phyloP scores from a whole-genome alignment of 805 yeast genomes.

The Pichia cabralensis region DNA sequence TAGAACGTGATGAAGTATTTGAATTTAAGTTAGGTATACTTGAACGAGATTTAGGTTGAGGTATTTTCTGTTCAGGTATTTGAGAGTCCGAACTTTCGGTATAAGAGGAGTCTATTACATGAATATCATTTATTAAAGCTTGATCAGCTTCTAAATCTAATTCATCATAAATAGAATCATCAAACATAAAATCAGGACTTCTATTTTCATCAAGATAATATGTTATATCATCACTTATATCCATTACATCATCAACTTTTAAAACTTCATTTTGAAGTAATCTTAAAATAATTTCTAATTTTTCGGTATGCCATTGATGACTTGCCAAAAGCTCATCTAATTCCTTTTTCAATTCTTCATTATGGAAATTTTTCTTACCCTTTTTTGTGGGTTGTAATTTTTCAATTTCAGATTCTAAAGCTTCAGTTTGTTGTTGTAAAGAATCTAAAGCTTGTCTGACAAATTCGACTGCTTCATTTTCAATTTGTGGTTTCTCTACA shows the following conservation, averaged over 20 bases:
- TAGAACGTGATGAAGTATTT: conserved; percentile 5
- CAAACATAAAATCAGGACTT: conserved; percentile 89
- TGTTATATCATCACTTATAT: conserved; percentile 78
- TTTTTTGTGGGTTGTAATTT: conserved; percentile 37
- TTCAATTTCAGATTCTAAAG: conserved; percentile 63
- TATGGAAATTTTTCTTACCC: conserved; percentile 34
- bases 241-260: conserved; percentile 65
- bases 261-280: conserved; percentile 70
- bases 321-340: conserved; percentile 60
- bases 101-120: conserved; percentile 13
- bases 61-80: conserved; percentile 3
- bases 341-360: conserved; percentile 43
- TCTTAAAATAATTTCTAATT: conserved; percentile 68
- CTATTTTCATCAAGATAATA: conserved; percentile 91
- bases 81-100: conserved; percentile 6
- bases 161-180: conserved; percentile 88
- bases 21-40: conserved; percentile 5
- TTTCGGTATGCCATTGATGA: conserved; percentile 69
- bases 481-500: conserved; percentile 52
- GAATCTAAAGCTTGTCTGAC: conserved; percentile 66
- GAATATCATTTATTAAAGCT: conserved; percentile 22
- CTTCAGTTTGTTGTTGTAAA: conserved; percentile 69
- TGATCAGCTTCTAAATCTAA: conserved; percentile 53
- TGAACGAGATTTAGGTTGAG: conserved; percentile 1
- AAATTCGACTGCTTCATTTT: conserved; percentile 63